Evolutionary conservation across 352 stramenopile species (phyloP), one percentile per base, ranked within the genome.

Genomic region (Thalassiosira oceanica): DNA sequence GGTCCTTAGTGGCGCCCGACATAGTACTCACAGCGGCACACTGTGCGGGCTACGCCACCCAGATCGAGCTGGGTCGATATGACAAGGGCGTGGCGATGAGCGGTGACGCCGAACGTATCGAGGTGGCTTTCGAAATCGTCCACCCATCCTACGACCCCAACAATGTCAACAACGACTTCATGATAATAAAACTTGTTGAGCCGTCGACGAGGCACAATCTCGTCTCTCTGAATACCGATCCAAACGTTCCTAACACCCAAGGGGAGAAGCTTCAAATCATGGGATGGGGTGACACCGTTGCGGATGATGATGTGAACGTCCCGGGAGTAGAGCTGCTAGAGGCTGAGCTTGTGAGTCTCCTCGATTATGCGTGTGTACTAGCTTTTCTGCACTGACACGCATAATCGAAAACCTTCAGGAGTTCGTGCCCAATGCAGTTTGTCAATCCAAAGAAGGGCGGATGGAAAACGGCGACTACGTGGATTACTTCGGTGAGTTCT

Each of bases 111-210:
- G 21, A 58, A 28, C 15, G 2, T 6, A 39, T 61, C 23, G 13
- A 1, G 24, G n/a, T 33, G 18, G 21, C n/a, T 2, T 45, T 42
- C 2, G 58, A 61, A 21, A 61, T 64, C 33, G 29, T 28, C 3
- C 61, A 83, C 57, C 74, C 74, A 7, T 2, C 52, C 3, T 83
- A 69, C 31, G 42, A 62, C 24, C 7, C 16, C 10, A 28, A 64
- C 3, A 60, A 29, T 13, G 46, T 75, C 5, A 29, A 52, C 7
- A 45, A 80, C 46, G 74, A 83, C 45, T 74, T 63, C 15, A 57
- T 68, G 18, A 7, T 83, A 13, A 15, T 83, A 1, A 65, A 64
- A 18, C 24, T 83, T 20, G 20, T 54, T 20, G 13, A 46, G 18
- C 45, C 45, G 20, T 35, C 8, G 8, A n/a, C 18, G n/a, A 27